Evolutionary conservation across 169 alveolate species (phyloP).

Genomic region (Plasmodium vivax): DNA sequence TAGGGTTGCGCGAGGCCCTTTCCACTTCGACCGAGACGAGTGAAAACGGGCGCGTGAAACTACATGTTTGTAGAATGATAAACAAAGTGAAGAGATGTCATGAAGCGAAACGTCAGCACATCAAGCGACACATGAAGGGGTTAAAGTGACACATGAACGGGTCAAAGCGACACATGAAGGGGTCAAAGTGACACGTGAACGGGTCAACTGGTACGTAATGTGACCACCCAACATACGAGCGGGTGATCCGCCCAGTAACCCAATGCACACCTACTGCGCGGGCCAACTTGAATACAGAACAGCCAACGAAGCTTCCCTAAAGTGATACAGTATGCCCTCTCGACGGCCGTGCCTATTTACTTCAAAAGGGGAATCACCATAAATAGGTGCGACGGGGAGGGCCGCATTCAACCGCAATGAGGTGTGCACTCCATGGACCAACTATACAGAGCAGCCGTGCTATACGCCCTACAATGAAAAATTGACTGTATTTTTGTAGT

Average conservation of each 20-base stretch:
- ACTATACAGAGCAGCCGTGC: not conserved
- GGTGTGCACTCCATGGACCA: not conserved
- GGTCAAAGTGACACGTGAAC: too few species aligned
- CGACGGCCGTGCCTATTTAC: not conserved
- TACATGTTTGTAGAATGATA: not conserved
- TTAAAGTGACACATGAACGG: not conserved
- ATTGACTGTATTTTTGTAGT: conserved; percentile 68
- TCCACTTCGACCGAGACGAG: not conserved
- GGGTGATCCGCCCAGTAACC: not conserved
- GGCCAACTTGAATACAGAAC: not conserved
- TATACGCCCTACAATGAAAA: conserved; percentile 21
- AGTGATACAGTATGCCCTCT: not conserved
- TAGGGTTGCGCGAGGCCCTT: not conserved
- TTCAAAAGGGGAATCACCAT: not conserved
- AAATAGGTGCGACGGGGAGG: not conserved
- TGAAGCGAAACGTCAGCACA: not conserved
- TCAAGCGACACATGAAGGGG: not conserved
- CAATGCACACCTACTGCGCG: not conserved
- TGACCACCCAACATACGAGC: not conserved
- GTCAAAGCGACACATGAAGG: too few species aligned
- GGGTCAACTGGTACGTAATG: not conserved
- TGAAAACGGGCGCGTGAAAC: not conserved
- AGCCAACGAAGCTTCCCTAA: not conserved
- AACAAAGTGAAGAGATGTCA: not conserved
- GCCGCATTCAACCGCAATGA: not conserved